Evolutionary conservation across 768 basidiomycete genomes (phyloP).

Genomic region (Lactarius tabidus): DNA sequence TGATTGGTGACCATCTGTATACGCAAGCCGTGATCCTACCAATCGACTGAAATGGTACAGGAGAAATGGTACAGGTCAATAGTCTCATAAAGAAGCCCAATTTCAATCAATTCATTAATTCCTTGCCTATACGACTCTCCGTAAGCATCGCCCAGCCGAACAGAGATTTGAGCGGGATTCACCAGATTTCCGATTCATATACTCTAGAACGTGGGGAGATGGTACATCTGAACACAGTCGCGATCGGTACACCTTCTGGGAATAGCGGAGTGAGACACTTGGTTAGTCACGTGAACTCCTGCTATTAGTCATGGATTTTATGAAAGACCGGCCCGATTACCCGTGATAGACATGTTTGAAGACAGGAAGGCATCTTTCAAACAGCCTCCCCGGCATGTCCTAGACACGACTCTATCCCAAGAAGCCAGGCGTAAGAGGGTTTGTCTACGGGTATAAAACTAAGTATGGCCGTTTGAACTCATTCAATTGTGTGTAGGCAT

Average conservation of each 20-base stretch:
- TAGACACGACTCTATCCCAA: constrained; percentile 17
- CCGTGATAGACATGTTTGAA: constrained; percentile 9
- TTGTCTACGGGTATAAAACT: background rate
- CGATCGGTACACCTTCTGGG: constrained; percentile 20
- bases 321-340: background rate
- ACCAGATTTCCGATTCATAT: constrained; percentile 14
- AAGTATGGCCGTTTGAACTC: background rate
- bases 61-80: constrained; percentile 19
- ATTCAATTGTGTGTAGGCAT: constrained; percentile 43
- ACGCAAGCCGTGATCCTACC: background rate
- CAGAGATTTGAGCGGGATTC: background rate
- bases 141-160: background rate
- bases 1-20: too few species aligned
- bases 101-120: constrained; percentile 26
- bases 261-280: background rate
- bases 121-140: constrained; percentile 21
- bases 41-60: constrained; percentile 5
- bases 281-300: background rate
- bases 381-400: constrained; percentile 20
- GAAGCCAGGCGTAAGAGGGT: constrained; percentile 24
- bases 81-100: constrained; percentile 22
- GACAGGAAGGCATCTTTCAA: constrained; percentile 25
- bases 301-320: background rate
- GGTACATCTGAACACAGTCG: background rate
- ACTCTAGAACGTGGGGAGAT: background rate